Base-by-base conservation (phyloP, 2,329 filamentous ascomycete species). In the Colletotrichum somersetense region DNA sequence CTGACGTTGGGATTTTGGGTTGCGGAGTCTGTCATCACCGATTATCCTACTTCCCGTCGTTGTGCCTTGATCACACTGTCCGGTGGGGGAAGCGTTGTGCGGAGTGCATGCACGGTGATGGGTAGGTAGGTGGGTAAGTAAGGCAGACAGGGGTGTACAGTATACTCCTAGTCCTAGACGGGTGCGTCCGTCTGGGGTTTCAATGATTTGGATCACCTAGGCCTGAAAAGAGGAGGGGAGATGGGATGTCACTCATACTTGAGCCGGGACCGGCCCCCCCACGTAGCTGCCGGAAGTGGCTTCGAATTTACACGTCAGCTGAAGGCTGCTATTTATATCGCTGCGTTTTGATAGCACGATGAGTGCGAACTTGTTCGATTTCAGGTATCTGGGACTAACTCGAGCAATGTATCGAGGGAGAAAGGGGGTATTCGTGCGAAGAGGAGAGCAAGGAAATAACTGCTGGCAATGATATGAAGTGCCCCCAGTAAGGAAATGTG, bases 381-480 rank as follows among this genome's bases (percentile, higher is more conserved):
- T 40, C 16, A 62, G 40, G 35, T 71, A 55, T 57, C 35, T 67
- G 26, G 42, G 50, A 62, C 30, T 52, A 35, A 30, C 42, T 33
- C 53, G 40, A 42, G 38, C 58, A 50, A 44, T 57, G 48, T 52
- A 18, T 33, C 48, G 30, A 62, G 50, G 57, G 44, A 64, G 20
- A 35, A 53, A 30, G 18, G 57, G 68, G 68, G 68, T 71, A 71
- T 71, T 68, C 30, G 64, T 67, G 52, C 40, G 35, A 63, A 67
- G 66, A 58, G 62, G 23, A 64, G 23, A 33, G 52, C 26, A 44
- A 63, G 35, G 35, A 63, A 62, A 57, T 57, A 14, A 42, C 18
- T 44, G 50, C 16, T 59, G 23, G 35, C 14, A 40, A 26, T 40
- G n/a, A 57, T 35, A n/a, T 26, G 26, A 58, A 33, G 48, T 61